Base-by-base conservation (phyloP, 2,329 filamentous ascomycete species). In the Pseudocercospora fuligena region DNA sequence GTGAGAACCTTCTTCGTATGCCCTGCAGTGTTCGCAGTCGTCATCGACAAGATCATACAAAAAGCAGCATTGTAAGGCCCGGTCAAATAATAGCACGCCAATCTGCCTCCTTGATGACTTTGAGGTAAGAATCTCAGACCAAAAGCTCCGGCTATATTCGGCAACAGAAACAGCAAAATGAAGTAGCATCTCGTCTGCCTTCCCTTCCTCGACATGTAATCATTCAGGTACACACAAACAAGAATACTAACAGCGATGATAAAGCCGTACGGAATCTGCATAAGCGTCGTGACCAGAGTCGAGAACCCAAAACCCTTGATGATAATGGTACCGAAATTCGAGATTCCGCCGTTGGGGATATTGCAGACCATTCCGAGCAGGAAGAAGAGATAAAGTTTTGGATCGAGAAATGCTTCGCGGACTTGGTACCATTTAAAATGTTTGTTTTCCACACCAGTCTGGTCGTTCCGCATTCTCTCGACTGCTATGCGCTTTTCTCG, bases 1-100 rank as follows among this genome's bases (percentile, higher is more conserved):
- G 87, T 87, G 27, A 89, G 84, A 54, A 89, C 86, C 73, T 90
- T 88, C 74, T 89, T 89, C 1, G 86, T 88, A 68, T 88, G 86
- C 0, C 87, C 87, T 0, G 80, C 82, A 0, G 81, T 82, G 70
- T 86, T 86, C 43, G 82, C 82, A 0, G 83, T 84, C 49, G 82
- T 82, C 65, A 85, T 79, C 0, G 80, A 81, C 0, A 85, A 76
- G 1, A 86, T 78, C 59, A 86, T 74, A 2, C 85, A 82, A 69
- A 86, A 86, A 0, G 85, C 82, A 0, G 85, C 85, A 69, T 86
- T 86, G 69, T 74, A 75, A 0, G 73, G 82, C 0, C 85, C 85
- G 0, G 85, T 85, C 1, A 87, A 75, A 66, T 86, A 85, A 71
- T 87, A 89, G 77, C 86, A 89, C 51, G 88, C 84, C 65, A 89